Evolutionary conservation across 2,329 filamentous ascomycete genomes (phyloP), one percentile per base, ranked within the genome.

Genomic region (Cladosporium austrohemisphaericum): DNA sequence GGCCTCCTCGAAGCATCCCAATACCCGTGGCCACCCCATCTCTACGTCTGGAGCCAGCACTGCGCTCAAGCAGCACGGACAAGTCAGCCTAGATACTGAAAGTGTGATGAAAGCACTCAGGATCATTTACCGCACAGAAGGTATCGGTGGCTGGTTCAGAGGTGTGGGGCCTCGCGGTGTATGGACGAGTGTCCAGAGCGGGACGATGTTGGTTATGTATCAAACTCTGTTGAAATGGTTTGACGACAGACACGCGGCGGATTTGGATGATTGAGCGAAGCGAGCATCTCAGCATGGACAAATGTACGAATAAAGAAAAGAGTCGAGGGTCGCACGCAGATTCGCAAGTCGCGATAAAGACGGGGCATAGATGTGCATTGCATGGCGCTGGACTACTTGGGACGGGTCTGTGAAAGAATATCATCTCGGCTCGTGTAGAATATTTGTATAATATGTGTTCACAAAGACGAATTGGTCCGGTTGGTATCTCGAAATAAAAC

Each of bases 141-240:
- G 93, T 1, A 60, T 97, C 13, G 80, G 79, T 2, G 94, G 93
- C 1, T 94, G 89, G 84, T 98, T 98, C 70, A 82, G 93, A 51
- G 93, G 93, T 20, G 92, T 98, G 1, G 92, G 92, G 0, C 93
- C 93, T 1, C 81, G 93, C 47, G 85, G 85, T 50, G 88, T 97
- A 11, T 98, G 93, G 93, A 98, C 93, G 18, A 95, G 92, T 63
- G 88, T 97, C 51, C 93, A 98, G 73, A 95, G 88, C 63, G 88
- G 91, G 33, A 95, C 89, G 57, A 97, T 97, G 92, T 76, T 97
- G 65, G 91, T 97, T 60, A 75, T 96, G 67, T 97, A 97, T 68
- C 92, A 97, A 72, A 86, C 84, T 52, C 75, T 97, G 49, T 71
- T 97, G 64, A 84, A 86, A 61, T 81, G 84, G 69, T 78, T 97